Conservation (phyloP, 345 rosid genomes). For the Atalantia buxifolia region DNA sequence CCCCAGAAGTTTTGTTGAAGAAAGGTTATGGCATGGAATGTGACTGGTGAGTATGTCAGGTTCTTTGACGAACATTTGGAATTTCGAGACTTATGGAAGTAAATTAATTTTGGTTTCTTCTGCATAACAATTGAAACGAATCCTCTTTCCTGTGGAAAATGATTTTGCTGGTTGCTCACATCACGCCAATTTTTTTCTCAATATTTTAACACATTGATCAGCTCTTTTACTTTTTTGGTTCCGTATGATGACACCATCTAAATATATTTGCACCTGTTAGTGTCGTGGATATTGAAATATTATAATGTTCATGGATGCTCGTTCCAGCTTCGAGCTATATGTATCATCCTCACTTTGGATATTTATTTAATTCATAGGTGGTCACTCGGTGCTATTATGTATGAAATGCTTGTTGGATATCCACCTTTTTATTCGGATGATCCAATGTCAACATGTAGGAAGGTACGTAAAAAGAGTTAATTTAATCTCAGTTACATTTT, state of each 20-base stretch:
- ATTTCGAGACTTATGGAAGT: slow-evolving; percentile 1
- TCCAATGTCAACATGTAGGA: slow-evolving; percentile 93
- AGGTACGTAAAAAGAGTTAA: slow-evolving; percentile 39
- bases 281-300: not conserved
- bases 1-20: slow-evolving; percentile 93
- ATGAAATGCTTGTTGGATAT: slow-evolving; percentile 94
- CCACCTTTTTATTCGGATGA: slow-evolving; percentile 99
- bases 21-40: slow-evolving; percentile 99
- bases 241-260: not conserved
- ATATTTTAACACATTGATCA: not conserved
- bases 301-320: slow-evolving; percentile 8
- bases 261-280: not conserved
- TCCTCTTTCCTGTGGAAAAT: not conserved
- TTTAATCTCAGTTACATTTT: not conserved
- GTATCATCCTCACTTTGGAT: slow-evolving; percentile 9
- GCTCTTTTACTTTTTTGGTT: not conserved
- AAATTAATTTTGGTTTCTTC: not conserved
- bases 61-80: not conserved
- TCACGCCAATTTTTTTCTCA: not conserved
- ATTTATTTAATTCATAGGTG: slow-evolving; percentile 57
- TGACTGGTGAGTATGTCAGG: slow-evolving; percentile 66
- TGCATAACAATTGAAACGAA: not conserved
- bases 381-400: slow-evolving; percentile 99
- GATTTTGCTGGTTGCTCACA: not conserved
- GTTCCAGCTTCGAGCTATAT: slow-evolving; percentile 3